These are phyloP conservation scores for Rhododendron simsii DNA, from an alignment of 148 eudicot species.

Conservation along the genomic window DNA sequence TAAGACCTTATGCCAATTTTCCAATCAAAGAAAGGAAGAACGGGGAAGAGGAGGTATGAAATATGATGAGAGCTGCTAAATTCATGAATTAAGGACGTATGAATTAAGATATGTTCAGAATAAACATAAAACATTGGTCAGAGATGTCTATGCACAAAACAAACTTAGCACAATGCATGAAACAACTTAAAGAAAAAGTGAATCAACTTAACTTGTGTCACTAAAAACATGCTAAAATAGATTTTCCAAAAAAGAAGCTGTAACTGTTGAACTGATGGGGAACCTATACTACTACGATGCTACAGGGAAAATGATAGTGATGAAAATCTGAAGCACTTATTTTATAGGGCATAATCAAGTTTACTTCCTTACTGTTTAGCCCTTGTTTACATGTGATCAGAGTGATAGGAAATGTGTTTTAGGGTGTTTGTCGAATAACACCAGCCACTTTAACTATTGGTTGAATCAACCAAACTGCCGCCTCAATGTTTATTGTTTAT, in stretches of 20 bases:
- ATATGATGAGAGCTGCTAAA: background rate
- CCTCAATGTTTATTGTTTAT: background rate
- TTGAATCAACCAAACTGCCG: background rate
- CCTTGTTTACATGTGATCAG: background rate
- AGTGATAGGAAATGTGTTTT: too few relatives aligned
- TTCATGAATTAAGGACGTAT: background rate
- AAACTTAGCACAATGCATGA: background rate
- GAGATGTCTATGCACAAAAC: background rate
- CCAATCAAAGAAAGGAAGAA: background rate
- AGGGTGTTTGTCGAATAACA: too few relatives aligned
- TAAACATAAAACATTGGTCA: background rate
- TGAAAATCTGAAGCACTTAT: background rate
- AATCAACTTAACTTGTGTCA: background rate
- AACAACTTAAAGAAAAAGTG: background rate
- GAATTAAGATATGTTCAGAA: background rate
- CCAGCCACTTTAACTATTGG: too few relatives aligned
- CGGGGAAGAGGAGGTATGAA: background rate
- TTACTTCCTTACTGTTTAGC: background rate
- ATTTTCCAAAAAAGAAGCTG: background rate
- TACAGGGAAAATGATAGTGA: background rate
- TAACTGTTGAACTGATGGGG: background rate
- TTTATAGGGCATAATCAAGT: background rate
- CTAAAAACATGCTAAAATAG: background rate
- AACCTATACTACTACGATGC: background rate
- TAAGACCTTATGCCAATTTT: background rate